Base-by-base conservation (phyloP, 2,329 filamentous ascomycete genomes). In the Colletotrichum simmondsii region DNA sequence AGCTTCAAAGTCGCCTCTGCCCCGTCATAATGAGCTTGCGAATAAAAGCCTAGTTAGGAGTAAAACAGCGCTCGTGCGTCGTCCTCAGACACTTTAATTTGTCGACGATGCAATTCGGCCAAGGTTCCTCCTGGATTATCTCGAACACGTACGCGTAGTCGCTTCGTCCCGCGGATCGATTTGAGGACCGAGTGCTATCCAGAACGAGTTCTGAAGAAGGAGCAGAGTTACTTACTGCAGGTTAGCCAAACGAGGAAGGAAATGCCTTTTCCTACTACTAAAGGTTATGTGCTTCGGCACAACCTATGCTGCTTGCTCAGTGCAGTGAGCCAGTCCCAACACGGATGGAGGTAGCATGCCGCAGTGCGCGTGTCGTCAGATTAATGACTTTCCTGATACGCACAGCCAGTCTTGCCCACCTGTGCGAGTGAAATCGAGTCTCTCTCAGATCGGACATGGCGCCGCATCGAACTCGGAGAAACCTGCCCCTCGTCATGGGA, bases 141-240 rank as follows among this genome's bases (percentile, higher is more conserved):
- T 72, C 70, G 65, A 72, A 72, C 70, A 35, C 32, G 70, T 59
- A 72, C 70, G 70, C 70, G 70, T 72, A 72, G 65, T 72, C 70
- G 37, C 53, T 63, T 42, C 54, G 60, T 59, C 52, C 22, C 68
- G 59, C 65, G 26, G 70, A 69, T 37, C 65, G 42, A 32, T n/a
- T n/a, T 16, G 26, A 30, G 65, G 16, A 49, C 65, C 42, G 22
- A 54, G 70, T 26, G 16, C 28, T 46, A 49, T 49, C 56, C 65
- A 24, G 42, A 54, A 49, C 35, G 12, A 10, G 14, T n/a, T 49
- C 46, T 54, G 58, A 60, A 54, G 24, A 58, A 54, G 32, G 24
- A 37, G 28, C 59, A 42, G 52, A 63, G 52, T 63, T 63, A 19
- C 24, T 8, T n/a, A 35, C 46, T 35, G 52, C 65, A 63, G 53